Percentiles rank a stretch among this genome's conserved stretches.
These are phyloP conservation scores for Isoetes engelmannii DNA, from an alignment of 83 land plant genomes.

Conservation along the genomic window DNA sequence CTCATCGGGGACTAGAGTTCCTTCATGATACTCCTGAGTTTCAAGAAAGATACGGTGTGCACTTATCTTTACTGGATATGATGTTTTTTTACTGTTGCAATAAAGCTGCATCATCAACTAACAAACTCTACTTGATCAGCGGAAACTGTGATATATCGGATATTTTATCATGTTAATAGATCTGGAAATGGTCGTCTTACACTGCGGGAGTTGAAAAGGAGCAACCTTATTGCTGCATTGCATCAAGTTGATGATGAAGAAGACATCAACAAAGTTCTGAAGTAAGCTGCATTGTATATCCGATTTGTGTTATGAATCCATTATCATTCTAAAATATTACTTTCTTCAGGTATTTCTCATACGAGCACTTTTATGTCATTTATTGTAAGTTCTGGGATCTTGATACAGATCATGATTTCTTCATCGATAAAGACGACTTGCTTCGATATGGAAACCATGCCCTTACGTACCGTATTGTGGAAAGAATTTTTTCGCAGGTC, in stretches of 20 bases:
- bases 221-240: slow-evolving; percentile 83
- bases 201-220: slow-evolving; percentile 86
- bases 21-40: slow-evolving; percentile 82
- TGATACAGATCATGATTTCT: slow-evolving; percentile 92
- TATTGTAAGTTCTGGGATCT: slow-evolving; percentile 99
- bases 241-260: slow-evolving; percentile 97
- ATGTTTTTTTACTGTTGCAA: neutral
- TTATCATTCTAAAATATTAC: no score
- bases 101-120: neutral
- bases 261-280: slow-evolving; percentile 93
- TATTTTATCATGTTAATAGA: slow-evolving; percentile 87
- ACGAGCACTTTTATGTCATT: slow-evolving; percentile 97
- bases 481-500: slow-evolving; percentile 96
- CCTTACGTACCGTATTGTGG: slow-evolving; percentile 92
- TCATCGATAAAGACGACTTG: slow-evolving; percentile 91
- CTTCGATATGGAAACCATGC: slow-evolving; percentile 95
- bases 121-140: slow-evolving; percentile 42
- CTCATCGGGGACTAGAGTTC: slow-evolving; percentile 89
- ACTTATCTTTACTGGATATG: neutral
- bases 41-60: slow-evolving; percentile 91
- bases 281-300: slow-evolving; percentile 28
- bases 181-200: slow-evolving; percentile 81
- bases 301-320: no score
- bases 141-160: slow-evolving; percentile 92
- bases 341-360: slow-evolving; percentile 76